phyloP scores from a whole-genome alignment of 2,329 filamentous ascomycete species.

The Emergomyces orientalis region DNA sequence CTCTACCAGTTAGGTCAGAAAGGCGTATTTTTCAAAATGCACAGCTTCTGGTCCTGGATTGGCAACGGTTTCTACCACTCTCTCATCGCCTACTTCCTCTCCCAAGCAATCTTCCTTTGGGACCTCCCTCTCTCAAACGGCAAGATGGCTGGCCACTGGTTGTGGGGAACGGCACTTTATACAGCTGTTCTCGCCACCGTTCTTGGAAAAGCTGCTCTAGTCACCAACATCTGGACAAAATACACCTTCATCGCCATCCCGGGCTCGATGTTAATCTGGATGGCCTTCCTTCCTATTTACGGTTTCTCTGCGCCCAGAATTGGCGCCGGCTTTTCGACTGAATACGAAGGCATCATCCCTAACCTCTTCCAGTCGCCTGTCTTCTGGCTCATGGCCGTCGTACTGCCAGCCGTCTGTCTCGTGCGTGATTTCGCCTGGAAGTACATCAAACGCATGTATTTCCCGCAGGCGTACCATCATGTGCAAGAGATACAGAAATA shows the following conservation, averaged over 20 bases:
- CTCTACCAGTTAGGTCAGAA: conserved; percentile 88
- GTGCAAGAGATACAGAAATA: conserved; percentile 99
- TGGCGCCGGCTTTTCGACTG: conserved; percentile 62
- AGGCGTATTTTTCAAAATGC: conserved; percentile 85
- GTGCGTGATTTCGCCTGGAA: conserved; percentile 91
- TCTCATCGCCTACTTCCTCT: conserved; percentile 79
- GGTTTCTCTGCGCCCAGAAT: conserved; percentile 75
- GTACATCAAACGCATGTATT: conserved; percentile 95
- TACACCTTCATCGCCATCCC: conserved; percentile 94
- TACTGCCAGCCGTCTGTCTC: conserved; percentile 71
- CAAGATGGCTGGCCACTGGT: conserved; percentile 83
- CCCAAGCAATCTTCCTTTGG: conserved; percentile 68
- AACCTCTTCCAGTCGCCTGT: conserved; percentile 68
- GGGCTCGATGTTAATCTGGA: conserved; percentile 84
- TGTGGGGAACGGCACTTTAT: conserved; percentile 94
- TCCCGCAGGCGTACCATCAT: conserved; percentile 90
- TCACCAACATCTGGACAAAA: conserved; percentile 98
- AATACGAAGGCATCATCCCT: conserved; percentile 78
- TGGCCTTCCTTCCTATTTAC: conserved; percentile 81
- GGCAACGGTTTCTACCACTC: conserved; percentile 93
- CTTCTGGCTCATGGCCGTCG: conserved; percentile 85
- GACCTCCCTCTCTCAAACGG: conserved; percentile 74
- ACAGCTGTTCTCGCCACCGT: conserved; percentile 89
- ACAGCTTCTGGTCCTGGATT: conserved; percentile 89
- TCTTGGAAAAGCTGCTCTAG: conserved; percentile 84